phyloP scores from a whole-genome alignment of 2,329 filamentous ascomycete genomes.

The Elsinoe arachidis region DNA sequence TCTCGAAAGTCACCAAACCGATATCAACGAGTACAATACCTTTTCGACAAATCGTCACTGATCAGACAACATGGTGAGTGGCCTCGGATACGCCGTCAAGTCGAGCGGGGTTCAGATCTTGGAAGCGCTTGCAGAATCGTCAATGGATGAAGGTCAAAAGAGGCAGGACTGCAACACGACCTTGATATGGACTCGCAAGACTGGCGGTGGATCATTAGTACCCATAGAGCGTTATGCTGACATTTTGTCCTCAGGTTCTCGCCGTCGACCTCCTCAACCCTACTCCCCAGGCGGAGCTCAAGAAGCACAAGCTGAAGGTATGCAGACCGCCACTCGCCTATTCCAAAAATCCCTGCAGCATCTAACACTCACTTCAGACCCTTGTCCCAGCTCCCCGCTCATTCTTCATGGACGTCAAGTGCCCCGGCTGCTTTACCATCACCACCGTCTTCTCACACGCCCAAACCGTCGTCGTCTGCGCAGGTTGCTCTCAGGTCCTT shows the following conservation, averaged over 20 bases:
- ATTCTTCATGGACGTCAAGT: slow-evolving; percentile 99
- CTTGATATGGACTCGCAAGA: slow-evolving; percentile 4
- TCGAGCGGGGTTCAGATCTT: not conserved
- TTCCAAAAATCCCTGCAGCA: not conserved
- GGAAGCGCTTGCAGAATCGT: not conserved
- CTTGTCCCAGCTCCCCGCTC: slow-evolving; percentile 94
- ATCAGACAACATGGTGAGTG: slow-evolving; percentile 13
- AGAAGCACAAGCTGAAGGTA: slow-evolving; percentile 99
- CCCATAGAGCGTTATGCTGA: slow-evolving; percentile 19
- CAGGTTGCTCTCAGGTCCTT: slow-evolving; percentile 97
- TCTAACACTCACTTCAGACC: slow-evolving; percentile 21
- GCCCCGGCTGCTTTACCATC: slow-evolving; percentile 99
- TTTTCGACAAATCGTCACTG: not conserved
- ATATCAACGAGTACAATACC: not conserved
- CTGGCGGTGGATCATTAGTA: not conserved
- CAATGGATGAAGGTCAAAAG: not conserved
- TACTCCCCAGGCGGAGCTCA: slow-evolving; percentile 90
- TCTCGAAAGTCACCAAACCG: slow-evolving; percentile 7
- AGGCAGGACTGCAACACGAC: not conserved
- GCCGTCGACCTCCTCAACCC: slow-evolving; percentile 99
- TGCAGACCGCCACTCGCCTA: slow-evolving; percentile 23
- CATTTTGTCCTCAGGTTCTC: slow-evolving; percentile 67
- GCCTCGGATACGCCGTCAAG: not conserved
- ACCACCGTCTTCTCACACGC: slow-evolving; percentile 99
- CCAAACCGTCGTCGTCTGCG: slow-evolving; percentile 99